phyloP scores from a whole-genome alignment of 2,329 filamentous ascomycete species.

The Fusarium armeniacum region DNA sequence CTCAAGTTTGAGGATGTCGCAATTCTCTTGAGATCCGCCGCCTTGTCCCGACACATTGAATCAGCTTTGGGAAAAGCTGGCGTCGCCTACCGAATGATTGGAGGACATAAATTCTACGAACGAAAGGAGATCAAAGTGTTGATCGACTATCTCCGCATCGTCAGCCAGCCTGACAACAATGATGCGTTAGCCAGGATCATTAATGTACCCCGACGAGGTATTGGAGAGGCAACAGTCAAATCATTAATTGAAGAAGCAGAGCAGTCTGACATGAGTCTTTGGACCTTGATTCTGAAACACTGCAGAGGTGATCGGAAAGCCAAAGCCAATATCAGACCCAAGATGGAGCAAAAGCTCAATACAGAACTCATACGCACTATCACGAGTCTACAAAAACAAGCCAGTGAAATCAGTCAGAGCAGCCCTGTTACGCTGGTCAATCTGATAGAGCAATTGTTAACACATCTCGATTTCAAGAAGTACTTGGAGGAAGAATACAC shows the following conservation, averaged over 20 bases:
- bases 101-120: slow-evolving; percentile 91
- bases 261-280: slow-evolving; percentile 75
- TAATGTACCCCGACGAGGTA: slow-evolving; percentile 83
- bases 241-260: slow-evolving; percentile 83
- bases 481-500: slow-evolving; percentile 79
- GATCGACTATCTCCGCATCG: slow-evolving; percentile 88
- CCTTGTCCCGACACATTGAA: slow-evolving; percentile 88
- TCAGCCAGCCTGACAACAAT: slow-evolving; percentile 87
- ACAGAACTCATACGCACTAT: slow-evolving; percentile 64
- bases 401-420: slow-evolving; percentile 48
- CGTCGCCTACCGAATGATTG: slow-evolving; percentile 92
- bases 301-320: slow-evolving; percentile 64
- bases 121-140: slow-evolving; percentile 88
- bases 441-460: slow-evolving; percentile 67
- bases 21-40: slow-evolving; percentile 86
- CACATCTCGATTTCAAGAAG: slow-evolving; percentile 79
- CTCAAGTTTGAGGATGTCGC: slow-evolving; percentile 83
- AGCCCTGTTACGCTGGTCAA: slow-evolving; percentile 59
- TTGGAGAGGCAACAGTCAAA: slow-evolving; percentile 85
- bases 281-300: slow-evolving; percentile 75
- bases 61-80: slow-evolving; percentile 82
- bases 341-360: slow-evolving; percentile 67
- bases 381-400: slow-evolving; percentile 51
- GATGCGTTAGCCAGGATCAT: slow-evolving; percentile 87
- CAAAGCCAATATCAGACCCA: slow-evolving; percentile 64